Conservation (phyloP, 2,329 filamentous ascomycete genomes). For the Pestalotiopsis sp. region DNA sequence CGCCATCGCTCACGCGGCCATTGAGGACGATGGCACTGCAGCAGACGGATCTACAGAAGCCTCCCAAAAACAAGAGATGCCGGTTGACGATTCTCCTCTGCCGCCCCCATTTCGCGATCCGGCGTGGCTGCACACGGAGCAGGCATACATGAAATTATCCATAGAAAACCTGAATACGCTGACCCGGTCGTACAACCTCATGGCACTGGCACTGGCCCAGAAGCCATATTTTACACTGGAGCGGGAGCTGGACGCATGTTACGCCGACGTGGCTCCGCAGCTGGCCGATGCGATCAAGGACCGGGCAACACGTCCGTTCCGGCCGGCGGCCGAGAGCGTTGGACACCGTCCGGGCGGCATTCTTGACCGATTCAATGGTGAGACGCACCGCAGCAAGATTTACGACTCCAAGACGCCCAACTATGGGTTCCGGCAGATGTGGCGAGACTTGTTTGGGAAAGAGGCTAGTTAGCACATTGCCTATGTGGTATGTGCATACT, state of each 20-base stretch:
- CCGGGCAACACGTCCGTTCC: constrained; percentile 54
- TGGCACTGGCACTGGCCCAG: constrained; percentile 88
- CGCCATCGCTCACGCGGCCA: constrained; percentile 2
- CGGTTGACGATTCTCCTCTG: constrained; percentile 29
- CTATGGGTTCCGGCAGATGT: constrained; percentile 89
- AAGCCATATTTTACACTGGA: constrained; percentile 88
- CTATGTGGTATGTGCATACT: not conserved
- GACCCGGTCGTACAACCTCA: constrained; percentile 88
- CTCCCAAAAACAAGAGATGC: not conserved
- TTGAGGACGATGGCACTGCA: too few relatives aligned
- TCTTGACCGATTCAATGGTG: constrained; percentile 58
- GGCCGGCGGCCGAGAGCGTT: constrained; percentile 39
- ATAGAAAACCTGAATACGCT: constrained; percentile 77
- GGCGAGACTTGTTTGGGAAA: constrained; percentile 69
- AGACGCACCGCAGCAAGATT: constrained; percentile 56
- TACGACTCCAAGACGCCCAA: constrained; percentile 73
- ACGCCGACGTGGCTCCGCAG: constrained; percentile 79
- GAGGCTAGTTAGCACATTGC: not conserved
- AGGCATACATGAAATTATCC: constrained; percentile 49
- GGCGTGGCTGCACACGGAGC: constrained; percentile 17
- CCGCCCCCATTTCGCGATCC: constrained; percentile 72
- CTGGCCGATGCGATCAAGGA: constrained; percentile 72
- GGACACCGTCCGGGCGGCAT: constrained; percentile 49
- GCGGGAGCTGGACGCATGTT: constrained; percentile 79
- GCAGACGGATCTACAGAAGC: too few relatives aligned